Evolutionary conservation across 139 green algal genomes (phyloP).

Genomic region (Penium margaritaceum): DNA sequence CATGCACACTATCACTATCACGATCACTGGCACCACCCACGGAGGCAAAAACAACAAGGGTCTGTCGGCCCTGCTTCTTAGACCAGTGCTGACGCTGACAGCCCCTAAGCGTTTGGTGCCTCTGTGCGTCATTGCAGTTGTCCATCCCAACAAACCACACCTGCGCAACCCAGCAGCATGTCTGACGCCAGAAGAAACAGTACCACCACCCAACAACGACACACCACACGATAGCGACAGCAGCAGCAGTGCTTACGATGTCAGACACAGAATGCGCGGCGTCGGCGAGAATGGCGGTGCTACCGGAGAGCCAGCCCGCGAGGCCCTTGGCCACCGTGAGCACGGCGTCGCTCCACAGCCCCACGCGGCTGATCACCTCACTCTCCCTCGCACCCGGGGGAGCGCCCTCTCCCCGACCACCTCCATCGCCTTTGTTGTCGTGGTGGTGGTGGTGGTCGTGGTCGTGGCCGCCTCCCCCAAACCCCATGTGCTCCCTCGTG

Average conservation of each 20-base stretch:
- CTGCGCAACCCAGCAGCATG: not conserved
- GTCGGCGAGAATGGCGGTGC: conserved; percentile 44
- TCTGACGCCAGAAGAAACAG: not conserved
- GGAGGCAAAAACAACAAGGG: not conserved
- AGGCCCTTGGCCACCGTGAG: conserved; percentile 35
- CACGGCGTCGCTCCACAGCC: conserved; percentile 29
- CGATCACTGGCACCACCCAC: not conserved
- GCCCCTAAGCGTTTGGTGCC: not conserved
- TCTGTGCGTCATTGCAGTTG: not conserved
- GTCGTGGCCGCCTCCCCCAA: too few relatives aligned
- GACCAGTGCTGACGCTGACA: too few relatives aligned
- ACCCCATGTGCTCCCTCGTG: too few relatives aligned
- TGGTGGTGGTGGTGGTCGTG: too few relatives aligned
- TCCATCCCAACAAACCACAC: not conserved
- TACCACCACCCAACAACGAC: not conserved
- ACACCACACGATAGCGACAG: not conserved
- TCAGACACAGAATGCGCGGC: conserved; percentile 44
- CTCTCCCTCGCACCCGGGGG: too few relatives aligned
- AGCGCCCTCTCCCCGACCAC: too few relatives aligned
- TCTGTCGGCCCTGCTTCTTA: not conserved
- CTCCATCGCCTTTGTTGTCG: too few relatives aligned
- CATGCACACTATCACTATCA: not conserved
- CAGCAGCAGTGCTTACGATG: conserved; percentile 12
- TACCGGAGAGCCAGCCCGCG: conserved; percentile 39
- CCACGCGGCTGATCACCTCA: conserved; percentile 25